Evolutionary conservation across 495 filamentous ascomycete species (phyloP).

Genomic region (Platismatia glauca): DNA sequence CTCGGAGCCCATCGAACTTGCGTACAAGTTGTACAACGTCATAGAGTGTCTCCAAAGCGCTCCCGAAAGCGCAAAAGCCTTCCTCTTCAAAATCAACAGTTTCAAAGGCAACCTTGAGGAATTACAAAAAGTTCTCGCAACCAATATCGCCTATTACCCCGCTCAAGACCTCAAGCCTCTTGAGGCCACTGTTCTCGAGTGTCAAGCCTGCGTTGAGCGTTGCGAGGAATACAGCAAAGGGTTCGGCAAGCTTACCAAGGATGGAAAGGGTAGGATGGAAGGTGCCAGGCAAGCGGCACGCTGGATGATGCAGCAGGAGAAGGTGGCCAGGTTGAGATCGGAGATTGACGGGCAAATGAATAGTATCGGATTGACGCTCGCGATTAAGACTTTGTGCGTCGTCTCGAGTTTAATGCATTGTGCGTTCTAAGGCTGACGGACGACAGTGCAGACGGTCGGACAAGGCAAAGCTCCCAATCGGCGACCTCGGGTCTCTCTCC

Average conservation of each 20-base stretch:
- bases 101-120: constrained; percentile 8
- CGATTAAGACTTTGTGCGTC: constrained; percentile 9
- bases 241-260: constrained; percentile 11
- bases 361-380: constrained; percentile 4
- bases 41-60: constrained; percentile 12
- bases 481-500: not conserved
- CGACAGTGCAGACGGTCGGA: constrained; percentile 10
- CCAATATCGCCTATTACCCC: not conserved
- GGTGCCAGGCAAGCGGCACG: constrained; percentile 11
- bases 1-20: constrained; percentile 18
- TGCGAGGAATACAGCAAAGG: constrained; percentile 16
- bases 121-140: constrained; percentile 11
- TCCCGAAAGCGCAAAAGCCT: constrained; percentile 18
- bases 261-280: constrained; percentile 6
- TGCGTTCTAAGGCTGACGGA: constrained; percentile 3
- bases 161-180: constrained; percentile 10
- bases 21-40: constrained; percentile 13
- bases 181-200: not conserved
- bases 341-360: constrained; percentile 11
- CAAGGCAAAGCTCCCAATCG: constrained; percentile 3
- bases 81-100: constrained; percentile 11
- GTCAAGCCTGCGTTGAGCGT: constrained; percentile 13
- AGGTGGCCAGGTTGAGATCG: constrained; percentile 1
- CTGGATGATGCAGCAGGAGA: constrained; percentile 11
- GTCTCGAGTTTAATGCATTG: not conserved